These are phyloP conservation scores for Zopfochytrium polystomum DNA, from an alignment of 371 early-diverging fungal species.

Conservation along the genomic window DNA sequence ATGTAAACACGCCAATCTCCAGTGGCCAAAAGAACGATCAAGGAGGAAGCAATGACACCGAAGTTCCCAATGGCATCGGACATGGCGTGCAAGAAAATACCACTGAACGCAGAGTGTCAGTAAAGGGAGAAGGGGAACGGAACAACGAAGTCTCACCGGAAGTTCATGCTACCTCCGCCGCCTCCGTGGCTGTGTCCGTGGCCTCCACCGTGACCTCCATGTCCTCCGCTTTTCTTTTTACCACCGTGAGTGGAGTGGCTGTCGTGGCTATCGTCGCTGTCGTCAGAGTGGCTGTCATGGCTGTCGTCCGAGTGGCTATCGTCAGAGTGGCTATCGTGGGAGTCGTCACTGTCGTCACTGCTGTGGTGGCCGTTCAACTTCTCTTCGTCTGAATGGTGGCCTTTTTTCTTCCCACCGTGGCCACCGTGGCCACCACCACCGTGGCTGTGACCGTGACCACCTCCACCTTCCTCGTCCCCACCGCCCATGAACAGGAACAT, in stretches of 20 bases:
- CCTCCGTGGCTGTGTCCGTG: too few relatives aligned
- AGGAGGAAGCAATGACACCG: constrained; percentile 41
- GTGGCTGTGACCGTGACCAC: constrained; percentile 10
- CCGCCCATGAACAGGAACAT: constrained; percentile 21
- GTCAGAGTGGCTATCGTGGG: too few relatives aligned
- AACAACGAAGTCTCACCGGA: too few relatives aligned
- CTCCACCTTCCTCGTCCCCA: neutral
- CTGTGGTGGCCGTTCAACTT: constrained; percentile 2
- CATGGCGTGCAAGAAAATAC: constrained; percentile 44
- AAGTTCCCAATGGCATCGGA: constrained; percentile 42
- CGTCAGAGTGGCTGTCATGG: too few relatives aligned
- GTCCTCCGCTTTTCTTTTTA: neutral
- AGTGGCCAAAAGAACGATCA: constrained; percentile 29
- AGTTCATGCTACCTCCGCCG: too few relatives aligned
- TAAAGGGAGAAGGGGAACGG: too few relatives aligned
- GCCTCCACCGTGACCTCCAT: too few relatives aligned
- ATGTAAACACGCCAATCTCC: constrained; percentile 20
- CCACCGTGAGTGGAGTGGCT: constrained; percentile 5
- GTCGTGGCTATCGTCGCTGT: neutral
- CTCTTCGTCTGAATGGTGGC: too few relatives aligned
- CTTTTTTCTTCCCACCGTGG: neutral
- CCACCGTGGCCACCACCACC: neutral
- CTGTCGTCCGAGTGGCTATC: too few relatives aligned
- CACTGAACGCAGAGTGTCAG: constrained; percentile 25
- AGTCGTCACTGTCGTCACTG: neutral